These are phyloP conservation scores for Fusarium caatingaense DNA, from an alignment of 2,329 filamentous ascomycete species.

Conservation along the genomic window DNA sequence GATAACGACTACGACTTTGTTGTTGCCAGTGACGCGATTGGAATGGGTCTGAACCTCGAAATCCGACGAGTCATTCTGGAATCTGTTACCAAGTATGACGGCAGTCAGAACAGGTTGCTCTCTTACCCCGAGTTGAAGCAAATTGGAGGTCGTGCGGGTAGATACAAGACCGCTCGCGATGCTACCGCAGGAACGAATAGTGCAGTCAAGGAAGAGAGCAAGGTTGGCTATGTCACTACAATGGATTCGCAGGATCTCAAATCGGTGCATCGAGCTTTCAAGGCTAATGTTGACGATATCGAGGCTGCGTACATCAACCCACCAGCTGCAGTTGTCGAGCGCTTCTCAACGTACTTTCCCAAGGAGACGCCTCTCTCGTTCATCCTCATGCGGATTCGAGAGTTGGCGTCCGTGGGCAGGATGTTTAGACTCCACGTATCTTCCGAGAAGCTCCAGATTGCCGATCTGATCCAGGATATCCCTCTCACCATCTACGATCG, in stretches of 20 bases:
- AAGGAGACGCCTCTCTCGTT: slow-evolving; percentile 84
- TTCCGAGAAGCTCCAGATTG: slow-evolving; percentile 70
- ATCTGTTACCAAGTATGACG: slow-evolving; percentile 77
- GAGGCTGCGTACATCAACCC: slow-evolving; percentile 79
- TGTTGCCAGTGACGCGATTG: slow-evolving; percentile 94
- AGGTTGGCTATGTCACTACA: slow-evolving; percentile 81
- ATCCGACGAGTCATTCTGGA: slow-evolving; percentile 94
- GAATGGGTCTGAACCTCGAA: slow-evolving; percentile 95
- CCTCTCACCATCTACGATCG: slow-evolving; percentile 78
- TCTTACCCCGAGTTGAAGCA: slow-evolving; percentile 87
- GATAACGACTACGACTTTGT: slow-evolving; percentile 95
- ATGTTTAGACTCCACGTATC: slow-evolving; percentile 75
- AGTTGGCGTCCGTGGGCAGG: slow-evolving; percentile 71
- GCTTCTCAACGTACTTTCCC: slow-evolving; percentile 85
- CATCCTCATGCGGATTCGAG: slow-evolving; percentile 79
- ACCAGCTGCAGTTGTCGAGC: slow-evolving; percentile 75
- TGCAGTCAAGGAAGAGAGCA: slow-evolving; percentile 46
- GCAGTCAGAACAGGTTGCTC: slow-evolving; percentile 66
- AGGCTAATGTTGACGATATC: slow-evolving; percentile 72
- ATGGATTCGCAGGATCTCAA: slow-evolving; percentile 77
- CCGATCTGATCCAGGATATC: slow-evolving; percentile 79
- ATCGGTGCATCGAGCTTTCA: slow-evolving; percentile 72
- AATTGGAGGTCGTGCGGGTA: slow-evolving; percentile 91
- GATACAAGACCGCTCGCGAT: slow-evolving; percentile 75
- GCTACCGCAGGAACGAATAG: slow-evolving; percentile 18